Evolutionary conservation across 352 stramenopile genomes (phyloP), one percentile per base, ranked within the genome.

Genomic region (Phytophthora crassamura): DNA sequence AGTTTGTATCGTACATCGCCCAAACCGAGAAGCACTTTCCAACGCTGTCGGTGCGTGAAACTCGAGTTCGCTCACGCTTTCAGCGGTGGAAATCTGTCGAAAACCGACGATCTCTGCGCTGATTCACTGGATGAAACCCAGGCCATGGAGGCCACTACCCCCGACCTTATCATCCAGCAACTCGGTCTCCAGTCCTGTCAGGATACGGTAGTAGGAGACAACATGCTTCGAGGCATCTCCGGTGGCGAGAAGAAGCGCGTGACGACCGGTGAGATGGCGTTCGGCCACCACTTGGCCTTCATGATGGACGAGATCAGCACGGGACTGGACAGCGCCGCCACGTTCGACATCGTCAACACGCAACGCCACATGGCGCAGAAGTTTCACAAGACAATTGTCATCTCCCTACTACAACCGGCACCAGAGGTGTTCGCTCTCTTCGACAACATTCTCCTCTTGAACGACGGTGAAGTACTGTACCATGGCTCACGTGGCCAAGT

Each of bases 381-480:
- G 47, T 52, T 53, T 30, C 58, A 48, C 47, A 57, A 66, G 58
- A 58, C 58, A 39, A 30, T 58, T 35, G 47, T 66, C 39, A 72
- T 96, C 9, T 84, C 84, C 3, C 66, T 97, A 33, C 66, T 96
- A 9, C 72, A 98, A 66, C 91, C 93, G 25, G 77, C 91, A 9
- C 93, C 93, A 4, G 91, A 98, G 72, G 89, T 93, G 12, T 94
- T 94, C 36, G 77, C 82, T 25, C 70, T 97, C n/a, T 98, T 98
- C 67, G 93, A 98, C 70, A 78, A 97, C 40, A 58, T 98, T 0
- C 86, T 97, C 15, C 32, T 98, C 15, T 58, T 98, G 22, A 82
- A 87, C 63, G 73, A 91, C 33, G 90, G 91, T 47, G 54, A 77
- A 14, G 74, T 98, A 20, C 81, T n/a, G n/a, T n/a, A n/a, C n/a